Evolutionary conservation across 2,329 filamentous ascomycete species (phyloP), one percentile per base, ranked within the genome.

Genomic region (Fusarium torreyae): DNA sequence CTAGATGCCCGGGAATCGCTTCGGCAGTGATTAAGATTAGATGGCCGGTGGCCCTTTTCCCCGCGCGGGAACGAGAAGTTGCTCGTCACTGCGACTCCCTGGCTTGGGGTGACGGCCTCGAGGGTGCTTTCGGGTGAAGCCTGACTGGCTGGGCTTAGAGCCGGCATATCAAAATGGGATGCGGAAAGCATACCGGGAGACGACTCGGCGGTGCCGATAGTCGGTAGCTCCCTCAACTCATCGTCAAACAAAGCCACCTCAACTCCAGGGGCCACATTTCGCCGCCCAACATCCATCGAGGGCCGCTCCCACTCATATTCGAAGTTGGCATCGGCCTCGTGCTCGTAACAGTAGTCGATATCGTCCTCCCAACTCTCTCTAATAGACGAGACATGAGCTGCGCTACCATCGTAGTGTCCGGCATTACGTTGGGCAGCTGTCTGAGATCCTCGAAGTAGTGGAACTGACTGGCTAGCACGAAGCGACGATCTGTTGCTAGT

Each of bases 311-410:
- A 91, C 44, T 89, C 85, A 70, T 89, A 91, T 65, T 91, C 86
- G 73, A 88, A 91, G 76, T 91, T 83, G 9, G 88, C 89, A 75
- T 91, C 89, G 14, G 85, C 88, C 68, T 89, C 89, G 70, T 92
- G 87, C 68, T 91, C 89, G 73, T 92, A 92, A 74, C 88, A 91
- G 77, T 91, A 92, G 74, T 92, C 89, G 64, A 92, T 91, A 66
- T 88, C 88, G 53, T 90, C 88, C 72, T 92, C 89, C 89, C 89
- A 92, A 69, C 81, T 89, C 70, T 85, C 83, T 9, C 78, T 78
- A 22, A 76, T 70, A n/a, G 71, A 68, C 15, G 78, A 65, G 5
- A 64, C 56, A 5, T 81, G 78, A n/a, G 72, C 72, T 15, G 56
- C 70, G 4, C 67, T 69, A 15, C 50, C 64, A 15, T 70, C 58